phyloP scores from a whole-genome alignment of 768 basidiomycete genomes.

The Nevesoporus exiguus region DNA sequence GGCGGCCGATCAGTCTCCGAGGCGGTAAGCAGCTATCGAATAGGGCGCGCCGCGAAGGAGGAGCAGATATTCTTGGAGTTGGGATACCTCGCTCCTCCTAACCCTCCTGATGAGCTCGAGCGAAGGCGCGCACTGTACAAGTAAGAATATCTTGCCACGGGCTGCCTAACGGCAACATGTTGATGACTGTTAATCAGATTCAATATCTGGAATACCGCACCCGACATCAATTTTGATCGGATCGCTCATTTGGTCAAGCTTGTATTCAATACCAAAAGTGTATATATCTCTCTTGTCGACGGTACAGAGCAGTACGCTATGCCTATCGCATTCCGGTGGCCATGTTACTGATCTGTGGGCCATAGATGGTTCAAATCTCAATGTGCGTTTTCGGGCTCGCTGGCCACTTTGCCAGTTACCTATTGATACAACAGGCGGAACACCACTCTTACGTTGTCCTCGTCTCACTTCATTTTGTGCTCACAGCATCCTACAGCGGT shows the following conservation, averaged over 20 bases:
- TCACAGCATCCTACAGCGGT: slow-evolving; percentile 82
- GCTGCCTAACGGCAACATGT: not conserved
- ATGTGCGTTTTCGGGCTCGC: slow-evolving; percentile 46
- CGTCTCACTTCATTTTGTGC: slow-evolving; percentile 75
- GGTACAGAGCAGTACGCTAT: slow-evolving; percentile 70
- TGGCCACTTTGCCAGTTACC: not conserved
- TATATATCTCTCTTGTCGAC: slow-evolving; percentile 80
- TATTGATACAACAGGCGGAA: slow-evolving; percentile 38
- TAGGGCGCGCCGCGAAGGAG: slow-evolving; percentile 57
- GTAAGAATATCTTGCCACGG: slow-evolving; percentile 37
- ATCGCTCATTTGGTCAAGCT: slow-evolving; percentile 91
- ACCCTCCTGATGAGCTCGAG: slow-evolving; percentile 81
- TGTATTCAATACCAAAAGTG: slow-evolving; percentile 88
- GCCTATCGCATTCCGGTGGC: slow-evolving; percentile 2
- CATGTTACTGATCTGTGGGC: slow-evolving; percentile 7
- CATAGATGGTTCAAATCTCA: slow-evolving; percentile 86
- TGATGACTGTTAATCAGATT: slow-evolving; percentile 49
- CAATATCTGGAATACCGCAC: slow-evolving; percentile 83
- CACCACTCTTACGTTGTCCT: slow-evolving; percentile 41
- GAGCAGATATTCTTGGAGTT: slow-evolving; percentile 62
- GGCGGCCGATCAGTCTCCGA: slow-evolving; percentile 34
- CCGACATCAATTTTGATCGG: slow-evolving; percentile 89
- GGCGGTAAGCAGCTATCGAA: slow-evolving; percentile 33
- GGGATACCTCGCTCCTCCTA: slow-evolving; percentile 75
- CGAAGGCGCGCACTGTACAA: slow-evolving; percentile 83